phyloP scores from a whole-genome alignment of 495 filamentous ascomycete genomes.

The Geopyxis carbonaria region DNA sequence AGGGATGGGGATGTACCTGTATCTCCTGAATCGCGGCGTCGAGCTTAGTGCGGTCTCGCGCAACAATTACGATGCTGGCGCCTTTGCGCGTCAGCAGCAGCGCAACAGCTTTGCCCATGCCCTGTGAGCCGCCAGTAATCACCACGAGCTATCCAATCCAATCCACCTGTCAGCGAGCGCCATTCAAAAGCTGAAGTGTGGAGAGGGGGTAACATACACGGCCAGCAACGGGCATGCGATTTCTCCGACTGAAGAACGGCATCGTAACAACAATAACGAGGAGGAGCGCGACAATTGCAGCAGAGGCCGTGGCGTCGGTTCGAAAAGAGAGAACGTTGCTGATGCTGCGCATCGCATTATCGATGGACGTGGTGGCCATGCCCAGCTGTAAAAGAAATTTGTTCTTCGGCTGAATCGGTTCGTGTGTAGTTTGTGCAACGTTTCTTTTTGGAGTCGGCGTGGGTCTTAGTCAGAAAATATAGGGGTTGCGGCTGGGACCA shows the following conservation, averaged over 20 bases:
- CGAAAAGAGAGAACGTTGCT: too few relatives aligned
- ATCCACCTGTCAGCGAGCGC: constrained; percentile 41
- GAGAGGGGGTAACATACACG: constrained; percentile 36
- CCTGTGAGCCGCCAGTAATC: constrained; percentile 83
- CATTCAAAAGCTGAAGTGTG: background rate
- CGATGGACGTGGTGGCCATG: too few relatives aligned
- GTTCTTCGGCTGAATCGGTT: too few relatives aligned
- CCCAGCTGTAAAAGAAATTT: too few relatives aligned
- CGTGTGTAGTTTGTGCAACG: too few relatives aligned
- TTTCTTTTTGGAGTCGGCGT: too few relatives aligned
- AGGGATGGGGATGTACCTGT: constrained; percentile 29
- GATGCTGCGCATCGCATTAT: too few relatives aligned
- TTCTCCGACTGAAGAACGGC: constrained; percentile 47
- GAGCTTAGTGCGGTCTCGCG: constrained; percentile 62
- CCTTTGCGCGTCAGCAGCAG: constrained; percentile 62
- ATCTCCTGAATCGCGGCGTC: constrained; percentile 49
- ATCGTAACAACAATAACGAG: constrained; percentile 32
- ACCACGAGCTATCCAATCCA: constrained; percentile 35
- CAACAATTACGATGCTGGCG: constrained; percentile 71
- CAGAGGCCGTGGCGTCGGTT: too few relatives aligned
- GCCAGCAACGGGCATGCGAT: constrained; percentile 68
- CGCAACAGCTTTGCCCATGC: constrained; percentile 65
- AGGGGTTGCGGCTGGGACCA: too few relatives aligned
- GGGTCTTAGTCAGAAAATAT: too few relatives aligned
- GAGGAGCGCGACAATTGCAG: constrained; percentile 1